Evolutionary conservation across 2,329 filamentous ascomycete species (phyloP), one percentile per base, ranked within the genome.

Genomic region (Orbilia oligospora): DNA sequence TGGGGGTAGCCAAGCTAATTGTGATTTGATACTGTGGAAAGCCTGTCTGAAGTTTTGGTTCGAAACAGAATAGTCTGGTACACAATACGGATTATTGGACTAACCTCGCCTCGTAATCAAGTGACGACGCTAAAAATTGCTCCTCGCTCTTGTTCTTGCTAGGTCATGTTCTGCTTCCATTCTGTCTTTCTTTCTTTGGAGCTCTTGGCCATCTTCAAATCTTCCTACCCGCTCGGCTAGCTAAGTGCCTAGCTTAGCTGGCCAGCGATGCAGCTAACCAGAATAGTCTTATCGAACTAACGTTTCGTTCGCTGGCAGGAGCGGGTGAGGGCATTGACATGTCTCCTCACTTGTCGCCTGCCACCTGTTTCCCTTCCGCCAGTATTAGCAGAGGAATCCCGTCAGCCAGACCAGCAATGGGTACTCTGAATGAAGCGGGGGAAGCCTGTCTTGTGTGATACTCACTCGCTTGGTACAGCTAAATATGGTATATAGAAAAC

Each of bases 221-320:
- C 72, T 76, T 65, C 46, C 41, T 69, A 70, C 67, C 73, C 67
- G 73, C 66, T 77, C 73, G 56, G 71, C 71, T 77, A 64, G 51
- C 58, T 61, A 41, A 51, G 48, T 55, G 16, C 18, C 18, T 51
- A 51, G 48, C 48, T 51, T 68, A 66, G 72, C 44, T 71, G 61
- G 73, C 67, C 67, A 77, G 67, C 67, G 73, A 77, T 77, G 73
- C 73, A 67, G 73, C 73, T 77, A 77, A 68, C 73, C 73, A 46
- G 49, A 75, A 75, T 61, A 41, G 55, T 58, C 55, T 55, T 55
- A 51, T 71, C 49, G 36, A 61, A 27, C 56, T 71, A 48, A 56
- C 33, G 41, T 75, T 44, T 75, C 65, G 65, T 76, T 76, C 65
- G 72, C 72, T 76, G 72, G 72, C 72, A 76, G 30, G 65, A 55